Conservation (phyloP, 176 grass and related monocot species). For the Ensete glaucum region DNA sequence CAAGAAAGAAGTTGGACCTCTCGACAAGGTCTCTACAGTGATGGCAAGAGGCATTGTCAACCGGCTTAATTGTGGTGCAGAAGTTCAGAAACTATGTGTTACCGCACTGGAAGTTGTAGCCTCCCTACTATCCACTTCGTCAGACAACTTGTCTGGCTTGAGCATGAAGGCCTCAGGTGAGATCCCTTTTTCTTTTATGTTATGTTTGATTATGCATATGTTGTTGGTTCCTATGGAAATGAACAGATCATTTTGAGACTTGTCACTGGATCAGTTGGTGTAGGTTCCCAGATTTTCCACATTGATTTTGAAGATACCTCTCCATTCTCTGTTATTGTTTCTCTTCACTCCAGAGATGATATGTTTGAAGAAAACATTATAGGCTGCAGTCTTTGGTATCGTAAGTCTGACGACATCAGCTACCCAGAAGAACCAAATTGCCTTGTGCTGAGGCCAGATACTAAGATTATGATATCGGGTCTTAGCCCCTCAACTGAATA, state of each 20-base stretch:
- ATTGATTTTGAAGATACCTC: conserved; percentile 56
- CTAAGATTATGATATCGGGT: conserved; percentile 48
- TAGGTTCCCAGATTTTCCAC: conserved; percentile 31
- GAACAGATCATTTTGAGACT: conserved; percentile 27
- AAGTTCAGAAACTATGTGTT: conserved; percentile 79
- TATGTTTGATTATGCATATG: background rate
- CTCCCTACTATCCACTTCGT: conserved; percentile 31
- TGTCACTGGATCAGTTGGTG: conserved; percentile 8
- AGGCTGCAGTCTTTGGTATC: conserved; percentile 62
- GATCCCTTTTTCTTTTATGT: background rate
- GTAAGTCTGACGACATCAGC: conserved; percentile 30
- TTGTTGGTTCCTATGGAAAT: background rate
- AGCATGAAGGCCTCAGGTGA: conserved; percentile 31
- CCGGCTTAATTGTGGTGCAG: conserved; percentile 57
- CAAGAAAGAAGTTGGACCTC: conserved; percentile 66
- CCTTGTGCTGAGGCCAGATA: conserved; percentile 50
- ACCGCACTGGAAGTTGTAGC: conserved; percentile 57
- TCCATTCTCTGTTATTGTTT: conserved; percentile 48
- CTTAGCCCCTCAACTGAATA: conserved; percentile 66
- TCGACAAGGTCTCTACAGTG: conserved; percentile 59
- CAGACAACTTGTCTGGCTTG: conserved; percentile 19
- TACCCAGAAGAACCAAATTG: conserved; percentile 60
- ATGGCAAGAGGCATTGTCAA: conserved; percentile 70
- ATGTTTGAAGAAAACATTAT: conserved; percentile 46
- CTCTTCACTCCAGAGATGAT: conserved; percentile 36